Conservation (phyloP, 805 yeast genomes). For the Ogataea chonburiensis region DNA sequence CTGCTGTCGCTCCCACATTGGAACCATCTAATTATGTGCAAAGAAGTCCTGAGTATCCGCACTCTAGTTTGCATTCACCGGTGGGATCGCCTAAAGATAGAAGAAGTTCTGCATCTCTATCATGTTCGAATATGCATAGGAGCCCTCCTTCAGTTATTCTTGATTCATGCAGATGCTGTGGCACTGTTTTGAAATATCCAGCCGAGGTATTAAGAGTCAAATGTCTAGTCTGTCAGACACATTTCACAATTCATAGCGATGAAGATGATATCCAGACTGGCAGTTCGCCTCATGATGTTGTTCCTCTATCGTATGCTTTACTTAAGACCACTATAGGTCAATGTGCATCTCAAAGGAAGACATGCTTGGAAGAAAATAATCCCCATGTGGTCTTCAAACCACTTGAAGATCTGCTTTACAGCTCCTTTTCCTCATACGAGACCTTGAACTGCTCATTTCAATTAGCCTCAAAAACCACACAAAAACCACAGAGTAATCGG, state of each 20-base stretch:
- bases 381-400: conserved; percentile 41
- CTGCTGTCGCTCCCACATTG: background rate
- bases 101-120: conserved; percentile 1
- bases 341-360: conserved; percentile 28
- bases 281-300: conserved; percentile 11
- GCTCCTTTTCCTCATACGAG: conserved; percentile 46
- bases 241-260: conserved; percentile 2
- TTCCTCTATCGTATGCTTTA: conserved; percentile 32
- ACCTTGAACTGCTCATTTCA: conserved; percentile 58
- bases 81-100: background rate
- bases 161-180: conserved; percentile 47
- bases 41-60: background rate
- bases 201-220: conserved; percentile 40
- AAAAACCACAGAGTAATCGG: conserved; percentile 26
- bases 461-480: conserved; percentile 25
- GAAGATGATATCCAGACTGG: background rate
- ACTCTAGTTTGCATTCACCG: background rate
- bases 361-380: conserved; percentile 6
- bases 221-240: conserved; percentile 63
- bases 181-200: conserved; percentile 42
- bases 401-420: conserved; percentile 45
- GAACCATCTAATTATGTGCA: conserved; percentile 2
- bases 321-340: conserved; percentile 36
- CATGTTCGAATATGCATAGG: no score
- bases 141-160: conserved; percentile 17